A percentile compares a stretch with the other conserved stretches of the same genome.
These are phyloP conservation scores for Carex scoparia DNA, from an alignment of 176 grass and related monocot genomes.

Conservation along the genomic window DNA sequence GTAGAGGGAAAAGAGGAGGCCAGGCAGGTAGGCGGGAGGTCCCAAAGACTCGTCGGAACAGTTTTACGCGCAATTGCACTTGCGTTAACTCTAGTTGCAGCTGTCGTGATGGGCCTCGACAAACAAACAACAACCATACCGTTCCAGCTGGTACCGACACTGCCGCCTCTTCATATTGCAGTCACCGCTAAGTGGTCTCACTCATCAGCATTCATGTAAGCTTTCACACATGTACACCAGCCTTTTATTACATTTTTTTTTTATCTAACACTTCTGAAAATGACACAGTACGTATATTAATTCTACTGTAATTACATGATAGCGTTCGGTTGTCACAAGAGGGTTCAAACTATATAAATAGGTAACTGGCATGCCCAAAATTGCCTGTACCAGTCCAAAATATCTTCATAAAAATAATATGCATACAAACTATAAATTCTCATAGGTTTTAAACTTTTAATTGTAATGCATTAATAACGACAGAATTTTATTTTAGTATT, in stretches of 20 bases:
- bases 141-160: slow-evolving; percentile 28
- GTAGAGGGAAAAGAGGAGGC: slow-evolving; percentile 15
- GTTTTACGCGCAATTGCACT: slow-evolving; percentile 37
- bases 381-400: not conserved
- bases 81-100: slow-evolving; percentile 43
- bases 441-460: too few relatives aligned
- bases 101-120: slow-evolving; percentile 53
- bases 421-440: not conserved
- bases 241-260: not conserved
- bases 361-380: not conserved
- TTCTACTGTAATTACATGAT: not conserved
- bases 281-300: not conserved
- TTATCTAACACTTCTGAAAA: not conserved
- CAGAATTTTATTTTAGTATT: too few relatives aligned
- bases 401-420: not conserved
- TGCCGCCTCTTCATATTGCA: slow-evolving; percentile 41
- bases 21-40: not conserved
- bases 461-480: too few relatives aligned
- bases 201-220: slow-evolving; percentile 76
- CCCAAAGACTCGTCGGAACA: slow-evolving; percentile 25
- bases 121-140: slow-evolving; percentile 39
- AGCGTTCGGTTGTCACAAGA: not conserved
- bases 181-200: slow-evolving; percentile 58
- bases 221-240: not conserved
- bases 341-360: not conserved